Evolutionary conservation across 257 asterid genomes (phyloP).

Genomic region (Ajuga chamaepitys): DNA sequence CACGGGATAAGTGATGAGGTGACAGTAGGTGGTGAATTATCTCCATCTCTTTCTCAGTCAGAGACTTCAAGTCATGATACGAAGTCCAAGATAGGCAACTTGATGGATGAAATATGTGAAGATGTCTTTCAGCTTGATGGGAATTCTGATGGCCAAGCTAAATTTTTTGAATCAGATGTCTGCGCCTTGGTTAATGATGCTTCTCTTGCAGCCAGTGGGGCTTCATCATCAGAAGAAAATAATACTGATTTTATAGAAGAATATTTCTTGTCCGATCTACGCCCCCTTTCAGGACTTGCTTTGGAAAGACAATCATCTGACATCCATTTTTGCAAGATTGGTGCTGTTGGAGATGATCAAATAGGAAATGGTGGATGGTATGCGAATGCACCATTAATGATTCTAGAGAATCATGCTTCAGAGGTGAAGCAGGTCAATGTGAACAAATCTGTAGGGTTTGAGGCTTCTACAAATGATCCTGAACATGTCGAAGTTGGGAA

Average conservation of each 20-base stretch:
- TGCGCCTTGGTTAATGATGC: conserved; percentile 25
- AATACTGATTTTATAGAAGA: conserved; percentile 67
- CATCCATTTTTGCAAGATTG: conserved; percentile 20
- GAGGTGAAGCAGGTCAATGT: conserved; percentile 34
- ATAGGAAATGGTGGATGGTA: conserved; percentile 72
- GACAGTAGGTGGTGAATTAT: conserved; percentile 25
- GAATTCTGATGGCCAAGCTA: conserved; percentile 41
- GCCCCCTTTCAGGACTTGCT: conserved; percentile 55
- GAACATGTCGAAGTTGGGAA: conserved; percentile 37
- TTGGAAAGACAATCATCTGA: conserved; percentile 37
- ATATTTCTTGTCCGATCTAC: conserved; percentile 70
- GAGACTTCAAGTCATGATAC: conserved; percentile 34
- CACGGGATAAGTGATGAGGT: conserved; percentile 34
- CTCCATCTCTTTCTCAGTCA: conserved; percentile 33
- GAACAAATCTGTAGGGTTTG: conserved; percentile 23
- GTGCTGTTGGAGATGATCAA: conserved; percentile 30
- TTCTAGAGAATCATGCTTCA: conserved; percentile 76
- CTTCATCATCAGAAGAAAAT: conserved; percentile 38
- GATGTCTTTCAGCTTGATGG: conserved; percentile 63
- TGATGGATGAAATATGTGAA: conserved; percentile 85
- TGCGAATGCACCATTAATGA: conserved; percentile 40
- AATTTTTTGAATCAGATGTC: conserved; percentile 34
- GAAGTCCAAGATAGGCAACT: conserved; percentile 33
- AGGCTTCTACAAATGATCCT: conserved; percentile 42
- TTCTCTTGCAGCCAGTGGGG: conserved; percentile 32